Evolutionary conservation across 352 stramenopile genomes (phyloP).

Genomic region (Phytopythium oedochilum): DNA sequence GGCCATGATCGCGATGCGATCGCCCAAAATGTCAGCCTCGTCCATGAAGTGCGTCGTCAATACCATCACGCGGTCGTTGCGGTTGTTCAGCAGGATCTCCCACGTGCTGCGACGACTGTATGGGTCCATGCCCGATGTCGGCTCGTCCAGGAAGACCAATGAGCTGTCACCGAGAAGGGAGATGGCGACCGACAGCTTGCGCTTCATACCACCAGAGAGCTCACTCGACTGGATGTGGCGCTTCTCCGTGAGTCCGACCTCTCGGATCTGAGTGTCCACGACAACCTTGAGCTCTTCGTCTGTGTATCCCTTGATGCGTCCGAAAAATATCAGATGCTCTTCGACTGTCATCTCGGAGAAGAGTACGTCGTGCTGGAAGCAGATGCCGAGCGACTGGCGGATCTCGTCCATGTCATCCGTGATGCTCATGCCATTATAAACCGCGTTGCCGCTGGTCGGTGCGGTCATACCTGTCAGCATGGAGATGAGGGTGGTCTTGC

Average conservation of each 20-base stretch:
- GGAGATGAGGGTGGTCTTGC: conserved; percentile 88
- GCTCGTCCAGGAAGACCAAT: conserved; percentile 88
- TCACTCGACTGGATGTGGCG: conserved; percentile 37
- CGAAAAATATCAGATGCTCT: conserved; percentile 72
- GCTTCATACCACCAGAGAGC: conserved; percentile 88
- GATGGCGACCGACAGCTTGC: conserved; percentile 88
- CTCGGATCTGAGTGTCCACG: conserved; percentile 24
- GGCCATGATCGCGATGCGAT: conserved; percentile 84
- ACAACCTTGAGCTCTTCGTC: neutral
- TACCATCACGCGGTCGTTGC: conserved; percentile 72
- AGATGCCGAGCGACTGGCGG: conserved; percentile 64
- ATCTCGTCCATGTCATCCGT: conserved; percentile 69
- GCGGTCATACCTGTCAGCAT: conserved; percentile 89
- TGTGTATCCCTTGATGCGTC: conserved; percentile 41
- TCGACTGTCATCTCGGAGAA: conserved; percentile 73
- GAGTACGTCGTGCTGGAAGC: conserved; percentile 82
- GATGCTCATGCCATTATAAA: conserved; percentile 72
- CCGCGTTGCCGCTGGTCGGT: conserved; percentile 42
- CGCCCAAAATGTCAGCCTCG: conserved; percentile 82
- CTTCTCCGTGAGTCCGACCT: conserved; percentile 70
- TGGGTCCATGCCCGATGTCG: conserved; percentile 94
- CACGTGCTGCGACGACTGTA: conserved; percentile 93
- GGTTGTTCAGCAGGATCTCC: conserved; percentile 66
- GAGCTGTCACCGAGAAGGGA: conserved; percentile 85
- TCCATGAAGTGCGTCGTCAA: conserved; percentile 96